Evolutionary conservation across 371 early-diverging fungal species (phyloP), one percentile per base, ranked within the genome.

Genomic region (Mortierella sp.): DNA sequence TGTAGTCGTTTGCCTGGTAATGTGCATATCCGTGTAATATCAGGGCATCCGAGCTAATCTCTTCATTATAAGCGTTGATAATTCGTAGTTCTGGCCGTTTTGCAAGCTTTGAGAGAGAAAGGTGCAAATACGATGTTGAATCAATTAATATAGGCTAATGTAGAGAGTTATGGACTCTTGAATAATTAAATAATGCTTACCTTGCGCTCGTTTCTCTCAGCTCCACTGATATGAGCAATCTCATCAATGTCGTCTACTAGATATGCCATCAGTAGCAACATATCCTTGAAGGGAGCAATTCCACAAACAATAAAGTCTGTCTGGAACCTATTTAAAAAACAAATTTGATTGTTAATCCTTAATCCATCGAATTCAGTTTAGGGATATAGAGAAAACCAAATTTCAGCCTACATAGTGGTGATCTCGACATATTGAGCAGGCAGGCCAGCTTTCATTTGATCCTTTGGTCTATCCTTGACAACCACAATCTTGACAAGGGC

Each of bases 1-100:
- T 88, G 79, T 98, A 98, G 75, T 98, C 98, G 74, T 96, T 97
- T 19, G 97, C 92, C 76, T 94, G 95, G 75, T 93, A 94, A 56
- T 92, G 89, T 60, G 93, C 92, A 70, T 88, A 96, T 4, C 96
- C 96, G 66, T 91, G 88, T 13, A 97, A 69, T 3, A 93, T 86
- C 35, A 98, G 77, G 1, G 92, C 93, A 68, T 98, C 99, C 47
- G 92, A 91, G 6, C 96, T 94, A 37, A 96, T 85, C 61, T 94
- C 94, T 61, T 94, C 94, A 45, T 94, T 94, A 29, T 89, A 84
- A 19, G 87, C 78, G 69, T 93, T 90, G 49, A 98, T 89, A n/a
- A 97, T 88, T 35, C 97, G 94, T 29, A 98, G 75, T 82, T 98
- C 98, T 1, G 98, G 97, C 32, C 93, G 93, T 40, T 87, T 84